Conservation (phyloP, 106 monocot genomes). For the Dioscorea zingiberensis region DNA sequence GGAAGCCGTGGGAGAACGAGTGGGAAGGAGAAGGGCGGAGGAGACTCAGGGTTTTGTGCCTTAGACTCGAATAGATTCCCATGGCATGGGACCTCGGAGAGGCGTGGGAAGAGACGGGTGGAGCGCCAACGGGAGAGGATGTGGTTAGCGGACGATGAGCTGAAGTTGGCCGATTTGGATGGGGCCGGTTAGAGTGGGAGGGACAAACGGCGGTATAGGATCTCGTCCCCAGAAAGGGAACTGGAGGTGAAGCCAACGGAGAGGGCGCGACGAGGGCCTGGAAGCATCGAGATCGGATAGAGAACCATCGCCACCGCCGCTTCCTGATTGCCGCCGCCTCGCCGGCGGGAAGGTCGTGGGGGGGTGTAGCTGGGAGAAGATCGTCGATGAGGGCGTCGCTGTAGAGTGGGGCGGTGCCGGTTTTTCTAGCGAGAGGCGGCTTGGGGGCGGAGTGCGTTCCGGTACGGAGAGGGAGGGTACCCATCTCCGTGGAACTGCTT, state of each 20-base stretch:
- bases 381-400: conserved; percentile 54
- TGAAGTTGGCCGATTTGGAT: conserved; percentile 80
- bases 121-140: conserved; percentile 79
- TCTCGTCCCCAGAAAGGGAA: conserved; percentile 94
- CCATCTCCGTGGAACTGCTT: conserved; percentile 74
- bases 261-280: conserved; percentile 79
- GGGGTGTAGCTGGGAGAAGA: conserved; percentile 26
- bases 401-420: conserved; percentile 18
- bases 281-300: conserved; percentile 60
- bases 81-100: conserved; percentile 56
- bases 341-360: conserved; percentile 10
- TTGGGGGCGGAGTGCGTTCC: conserved; percentile 41
- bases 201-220: conserved; percentile 53
- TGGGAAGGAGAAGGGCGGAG: conserved; percentile 57
- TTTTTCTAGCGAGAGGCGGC: conserved; percentile 26
- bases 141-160: conserved; percentile 89
- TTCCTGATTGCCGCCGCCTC: no score
- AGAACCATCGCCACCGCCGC: conserved; percentile 17
- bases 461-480: conserved; percentile 46
- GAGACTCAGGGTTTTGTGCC: conserved; percentile 56
- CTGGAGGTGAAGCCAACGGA: conserved; percentile 82
- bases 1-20: conserved; percentile 55
- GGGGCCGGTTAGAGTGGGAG: conserved; percentile 39
- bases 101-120: conserved; percentile 41
- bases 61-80: conserved; percentile 68